Evolutionary conservation across 2,329 filamentous ascomycete species (phyloP), one percentile per base, ranked within the genome.

Genomic region (Thelonectria olida): DNA sequence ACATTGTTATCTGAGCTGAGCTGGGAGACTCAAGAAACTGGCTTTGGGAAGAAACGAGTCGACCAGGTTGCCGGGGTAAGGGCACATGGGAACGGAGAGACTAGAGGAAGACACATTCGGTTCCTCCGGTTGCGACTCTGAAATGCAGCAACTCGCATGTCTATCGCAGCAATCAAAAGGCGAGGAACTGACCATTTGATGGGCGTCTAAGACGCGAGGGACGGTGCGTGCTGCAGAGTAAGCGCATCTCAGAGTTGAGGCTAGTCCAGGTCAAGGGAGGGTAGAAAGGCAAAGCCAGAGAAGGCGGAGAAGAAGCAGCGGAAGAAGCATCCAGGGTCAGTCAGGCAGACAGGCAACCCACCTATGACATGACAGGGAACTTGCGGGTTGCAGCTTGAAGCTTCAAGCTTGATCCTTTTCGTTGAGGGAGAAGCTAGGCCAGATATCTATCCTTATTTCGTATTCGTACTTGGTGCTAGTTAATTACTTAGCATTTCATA

Each of bases 221-320:
- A 28, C 25, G 54, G 22, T 12, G 47, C 23, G 19, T 27, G 38
- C 25, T 27, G 31, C 38, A 44, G 38, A 22, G 50, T 19, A 23
- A 34, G 28, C 20, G 59, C 39, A 38, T 31, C n/a, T 28, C 31
- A 65, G 49, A 50, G 63, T 63, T 65, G 50, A 39, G 54, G 42
- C 63, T 65, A 65, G 57, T 38, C 56, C 45, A 38, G 36, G 52
- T 52, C 60, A 54, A 41, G 47, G 27, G 49, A 64, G 49, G 45
- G 34, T 27, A 39, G 50, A 62, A 58, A 58, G 31, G 39, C 20
- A 48, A 51, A 57, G 39, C 17, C 53, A 50, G 19, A 39, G 42
- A 54, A 49, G 48, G 36, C 27, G 49, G 28, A 59, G 50, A 50
- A 49, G 57, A 59, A 42, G 50, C 50, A 23, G 38, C 51, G 27